Conservation (phyloP, 83 land plant genomes). For the Picea abies region DNA sequence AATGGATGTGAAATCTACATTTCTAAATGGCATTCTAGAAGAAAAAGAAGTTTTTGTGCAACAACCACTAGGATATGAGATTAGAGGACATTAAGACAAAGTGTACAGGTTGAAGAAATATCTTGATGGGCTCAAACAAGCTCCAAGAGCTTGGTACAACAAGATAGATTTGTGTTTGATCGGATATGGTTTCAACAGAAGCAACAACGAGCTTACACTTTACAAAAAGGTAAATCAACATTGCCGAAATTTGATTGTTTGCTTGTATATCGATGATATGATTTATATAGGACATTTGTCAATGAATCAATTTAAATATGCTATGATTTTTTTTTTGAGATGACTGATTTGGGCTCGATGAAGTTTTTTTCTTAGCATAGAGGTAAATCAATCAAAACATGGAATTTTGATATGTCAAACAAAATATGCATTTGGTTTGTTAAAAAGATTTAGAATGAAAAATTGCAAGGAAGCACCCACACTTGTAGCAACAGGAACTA, state of each 20-base stretch:
- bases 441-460: no score
- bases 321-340: no score
- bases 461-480: background rate
- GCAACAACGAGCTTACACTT: background rate
- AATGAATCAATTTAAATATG: no score
- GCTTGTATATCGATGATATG: no score
- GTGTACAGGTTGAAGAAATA: background rate
- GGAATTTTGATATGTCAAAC: background rate
- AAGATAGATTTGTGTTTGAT: background rate
- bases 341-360: no score
- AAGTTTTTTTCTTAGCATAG: no score
- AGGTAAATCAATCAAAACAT: no score
- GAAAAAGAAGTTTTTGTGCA: background rate
- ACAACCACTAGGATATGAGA: background rate
- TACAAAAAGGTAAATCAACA: background rate
- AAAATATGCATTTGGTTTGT: background rate
- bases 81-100: background rate
- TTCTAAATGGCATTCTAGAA: background rate
- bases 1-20: conserved; percentile 1
- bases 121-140: conserved; percentile 4
- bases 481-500: background rate
- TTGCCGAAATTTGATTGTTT: background rate
- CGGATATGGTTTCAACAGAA: background rate
- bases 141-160: background rate
- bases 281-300: no score